A percentile compares a stretch with the other conserved stretches of the same genome.
Evolutionary conservation across 345 rosid species (phyloP).

Genomic region (Citrus trifoliata): DNA sequence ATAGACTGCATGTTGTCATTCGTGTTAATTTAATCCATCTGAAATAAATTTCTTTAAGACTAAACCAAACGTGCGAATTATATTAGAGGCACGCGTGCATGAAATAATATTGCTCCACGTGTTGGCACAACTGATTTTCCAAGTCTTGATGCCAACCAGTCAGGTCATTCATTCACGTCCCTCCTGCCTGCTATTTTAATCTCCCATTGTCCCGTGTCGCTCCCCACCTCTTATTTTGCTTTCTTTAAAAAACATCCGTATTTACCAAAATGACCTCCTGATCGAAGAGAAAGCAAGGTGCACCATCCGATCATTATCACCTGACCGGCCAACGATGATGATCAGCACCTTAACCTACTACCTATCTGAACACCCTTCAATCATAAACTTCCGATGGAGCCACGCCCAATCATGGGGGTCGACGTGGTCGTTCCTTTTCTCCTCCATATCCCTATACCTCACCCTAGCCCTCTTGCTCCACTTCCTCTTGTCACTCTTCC

Average conservation of each 20-base stretch:
- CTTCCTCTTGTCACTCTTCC: slow-evolving; percentile 35
- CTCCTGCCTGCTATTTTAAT: not conserved
- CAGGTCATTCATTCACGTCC: not conserved
- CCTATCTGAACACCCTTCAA: slow-evolving; percentile 79
- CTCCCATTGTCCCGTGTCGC: not conserved
- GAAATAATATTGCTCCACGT: slow-evolving; percentile 3
- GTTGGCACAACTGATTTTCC: not conserved
- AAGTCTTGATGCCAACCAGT: not conserved
- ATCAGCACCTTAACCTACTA: slow-evolving; percentile 39
- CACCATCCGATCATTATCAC: slow-evolving; percentile 16
- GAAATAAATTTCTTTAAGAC: no score
- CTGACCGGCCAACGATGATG: slow-evolving; percentile 19
- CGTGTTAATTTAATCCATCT: no score
- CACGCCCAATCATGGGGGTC: slow-evolving; percentile 81
- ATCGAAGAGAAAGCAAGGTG: not conserved
- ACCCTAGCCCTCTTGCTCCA: slow-evolving; percentile 46
- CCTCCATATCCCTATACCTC: slow-evolving; percentile 60
- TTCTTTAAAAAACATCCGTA: not conserved
- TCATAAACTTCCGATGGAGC: slow-evolving; percentile 85
- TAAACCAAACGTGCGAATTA: not conserved
- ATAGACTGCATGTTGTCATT: no score
- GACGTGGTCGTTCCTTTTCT: slow-evolving; percentile 83
- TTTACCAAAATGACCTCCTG: not conserved
- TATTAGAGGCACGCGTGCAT: not conserved
- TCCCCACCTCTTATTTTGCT: not conserved